phyloP scores from a whole-genome alignment of 306 rosid genomes.

The Mimosa pudica region DNA sequence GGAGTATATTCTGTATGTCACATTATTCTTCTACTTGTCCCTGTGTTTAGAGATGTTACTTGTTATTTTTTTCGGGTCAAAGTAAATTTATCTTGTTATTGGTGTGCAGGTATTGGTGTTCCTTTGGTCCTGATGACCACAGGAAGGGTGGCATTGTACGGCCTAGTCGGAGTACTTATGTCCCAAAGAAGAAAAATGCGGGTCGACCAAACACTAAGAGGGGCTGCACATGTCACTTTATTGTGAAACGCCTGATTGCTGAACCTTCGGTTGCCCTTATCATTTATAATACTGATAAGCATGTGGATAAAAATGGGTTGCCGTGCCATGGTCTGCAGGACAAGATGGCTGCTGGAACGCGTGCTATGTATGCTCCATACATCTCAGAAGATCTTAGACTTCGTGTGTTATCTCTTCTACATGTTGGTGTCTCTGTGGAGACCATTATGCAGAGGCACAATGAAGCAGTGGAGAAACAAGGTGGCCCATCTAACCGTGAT shows the following conservation, averaged over 20 bases:
- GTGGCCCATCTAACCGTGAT: slow-evolving; percentile 90
- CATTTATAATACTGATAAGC: slow-evolving; percentile 79
- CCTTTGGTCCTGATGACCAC: slow-evolving; percentile 97
- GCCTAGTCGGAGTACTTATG: slow-evolving; percentile 77
- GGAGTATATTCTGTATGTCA: slow-evolving; percentile 88
- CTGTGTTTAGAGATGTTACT: not conserved
- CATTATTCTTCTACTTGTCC: not conserved
- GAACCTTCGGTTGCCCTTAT: slow-evolving; percentile 86
- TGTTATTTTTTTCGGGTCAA: slow-evolving; percentile 23
- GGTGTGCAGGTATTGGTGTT: slow-evolving; percentile 86
- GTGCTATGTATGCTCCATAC: slow-evolving; percentile 91
- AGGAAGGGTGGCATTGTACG: slow-evolving; percentile 77
- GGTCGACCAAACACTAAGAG: slow-evolving; percentile 92
- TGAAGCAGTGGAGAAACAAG: slow-evolving; percentile 83
- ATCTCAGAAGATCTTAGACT: slow-evolving; percentile 89
- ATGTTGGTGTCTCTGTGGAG: slow-evolving; percentile 94
- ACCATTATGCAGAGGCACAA: slow-evolving; percentile 94
- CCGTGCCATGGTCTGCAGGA: slow-evolving; percentile 98
- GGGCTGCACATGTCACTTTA: slow-evolving; percentile 93
- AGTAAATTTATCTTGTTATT: slow-evolving; percentile 26
- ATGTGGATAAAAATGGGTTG: slow-evolving; percentile 80
- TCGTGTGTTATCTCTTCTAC: slow-evolving; percentile 73
- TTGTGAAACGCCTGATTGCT: slow-evolving; percentile 83
- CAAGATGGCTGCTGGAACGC: slow-evolving; percentile 80
- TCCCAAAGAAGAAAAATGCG: slow-evolving; percentile 83